These are phyloP conservation scores for Castanopsis chinensis DNA, from an alignment of 306 rosid species.

Conservation along the genomic window DNA sequence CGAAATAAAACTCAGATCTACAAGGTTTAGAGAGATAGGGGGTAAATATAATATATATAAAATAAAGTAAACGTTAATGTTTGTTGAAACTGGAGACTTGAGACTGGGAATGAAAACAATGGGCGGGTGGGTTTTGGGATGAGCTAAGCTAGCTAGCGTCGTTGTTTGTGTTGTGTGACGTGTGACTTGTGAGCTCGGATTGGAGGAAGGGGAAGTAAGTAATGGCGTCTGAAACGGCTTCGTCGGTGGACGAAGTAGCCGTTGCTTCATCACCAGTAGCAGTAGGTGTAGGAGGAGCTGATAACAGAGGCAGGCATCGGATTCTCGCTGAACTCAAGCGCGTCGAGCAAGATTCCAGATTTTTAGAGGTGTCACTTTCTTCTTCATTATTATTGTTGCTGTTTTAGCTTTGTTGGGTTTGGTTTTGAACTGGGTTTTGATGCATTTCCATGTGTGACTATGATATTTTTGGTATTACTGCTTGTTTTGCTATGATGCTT, in stretches of 20 bases:
- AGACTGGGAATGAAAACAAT: no score
- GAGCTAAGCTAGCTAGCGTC: no score
- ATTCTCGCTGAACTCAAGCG: constrained; percentile 73
- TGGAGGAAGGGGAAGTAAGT: neutral
- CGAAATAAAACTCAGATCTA: no score
- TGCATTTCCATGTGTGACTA: neutral
- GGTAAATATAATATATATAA: no score
- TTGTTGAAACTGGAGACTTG: no score
- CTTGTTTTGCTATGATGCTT: neutral
- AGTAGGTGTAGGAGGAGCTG: constrained; percentile 16
- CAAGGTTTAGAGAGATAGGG: no score
- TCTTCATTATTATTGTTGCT: neutral
- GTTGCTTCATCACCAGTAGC: constrained; percentile 18
- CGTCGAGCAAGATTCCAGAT: constrained; percentile 69
- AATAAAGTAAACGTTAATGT: no score
- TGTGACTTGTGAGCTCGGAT: no score
- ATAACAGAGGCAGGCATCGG: constrained; percentile 78
- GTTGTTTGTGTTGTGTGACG: no score
- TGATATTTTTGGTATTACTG: neutral
- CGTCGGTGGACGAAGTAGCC: constrained; percentile 50
- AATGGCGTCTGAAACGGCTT: constrained; percentile 71
- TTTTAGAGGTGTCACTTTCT: constrained; percentile 62
- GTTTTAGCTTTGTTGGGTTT: neutral
- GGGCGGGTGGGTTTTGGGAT: no score
- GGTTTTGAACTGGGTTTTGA: constrained; percentile 2